Conservation (phyloP, 2,329 filamentous ascomycete genomes). For the Xylariomycetidae sp. region DNA sequence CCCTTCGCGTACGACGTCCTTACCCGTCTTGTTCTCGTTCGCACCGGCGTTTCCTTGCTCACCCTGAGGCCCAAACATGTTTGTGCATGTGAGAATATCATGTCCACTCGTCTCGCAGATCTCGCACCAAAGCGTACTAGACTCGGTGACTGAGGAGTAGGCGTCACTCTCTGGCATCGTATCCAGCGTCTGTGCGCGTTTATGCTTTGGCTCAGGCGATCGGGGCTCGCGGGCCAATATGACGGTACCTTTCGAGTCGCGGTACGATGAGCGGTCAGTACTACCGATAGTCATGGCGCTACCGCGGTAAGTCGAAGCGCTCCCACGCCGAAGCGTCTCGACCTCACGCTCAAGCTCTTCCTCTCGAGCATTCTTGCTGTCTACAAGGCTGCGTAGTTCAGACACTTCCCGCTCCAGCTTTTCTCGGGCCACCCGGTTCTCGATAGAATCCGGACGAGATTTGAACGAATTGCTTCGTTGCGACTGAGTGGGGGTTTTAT, state of each 20-base stretch:
- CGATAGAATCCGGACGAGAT: conserved; percentile 42
- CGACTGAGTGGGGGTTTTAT: conserved; percentile 27
- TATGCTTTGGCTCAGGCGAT: conserved; percentile 43
- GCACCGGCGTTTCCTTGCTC: conserved; percentile 21
- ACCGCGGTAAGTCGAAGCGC: conserved; percentile 40
- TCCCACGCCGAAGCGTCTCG: conserved; percentile 55
- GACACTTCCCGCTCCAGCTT: conserved; percentile 76
- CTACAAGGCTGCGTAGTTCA: conserved; percentile 68
- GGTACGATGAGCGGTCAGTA: conserved; percentile 51
- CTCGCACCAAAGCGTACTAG: conserved; percentile 80
- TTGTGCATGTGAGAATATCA: conserved; percentile 90
- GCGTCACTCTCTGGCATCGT: conserved; percentile 68
- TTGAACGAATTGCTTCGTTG: conserved; percentile 33
- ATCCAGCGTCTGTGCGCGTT: conserved; percentile 54
- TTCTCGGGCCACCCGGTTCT: conserved; percentile 57
- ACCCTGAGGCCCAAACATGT: conserved; percentile 64
- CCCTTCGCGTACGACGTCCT: conserved; percentile 34
- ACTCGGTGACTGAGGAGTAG: conserved; percentile 67
- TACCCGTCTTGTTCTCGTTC: conserved; percentile 24
- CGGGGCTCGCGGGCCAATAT: conserved; percentile 50
- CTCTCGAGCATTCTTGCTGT: conserved; percentile 69
- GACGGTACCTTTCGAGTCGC: conserved; percentile 64
- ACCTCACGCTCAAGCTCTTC: conserved; percentile 84
- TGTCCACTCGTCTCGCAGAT: conserved; percentile 91
- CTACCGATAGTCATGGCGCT: conserved; percentile 48